Evolutionary conservation across 352 stramenopile genomes (phyloP).

Genomic region (Blastocystis sp.): DNA sequence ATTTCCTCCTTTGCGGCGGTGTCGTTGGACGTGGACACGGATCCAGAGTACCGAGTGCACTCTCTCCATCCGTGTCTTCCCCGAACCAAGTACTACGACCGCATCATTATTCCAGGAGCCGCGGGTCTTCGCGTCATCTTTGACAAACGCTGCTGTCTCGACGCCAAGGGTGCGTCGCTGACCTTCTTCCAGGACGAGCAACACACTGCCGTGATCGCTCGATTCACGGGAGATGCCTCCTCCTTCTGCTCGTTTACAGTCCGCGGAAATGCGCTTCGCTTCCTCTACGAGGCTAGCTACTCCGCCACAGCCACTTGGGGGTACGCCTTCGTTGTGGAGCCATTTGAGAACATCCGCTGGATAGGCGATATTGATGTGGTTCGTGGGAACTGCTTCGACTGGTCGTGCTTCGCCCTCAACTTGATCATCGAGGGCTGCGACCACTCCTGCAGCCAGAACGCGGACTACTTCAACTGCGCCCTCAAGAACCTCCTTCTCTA

Average conservation of each 20-base stretch:
- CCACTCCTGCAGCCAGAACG: not conserved
- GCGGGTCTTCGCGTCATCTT: conserved; percentile 32
- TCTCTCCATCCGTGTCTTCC: conserved; percentile 26
- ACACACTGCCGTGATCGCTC: not conserved
- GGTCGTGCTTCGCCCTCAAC: conserved; percentile 20
- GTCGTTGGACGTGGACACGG: no score
- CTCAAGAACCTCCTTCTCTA: conserved; percentile 12
- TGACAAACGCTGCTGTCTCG: conserved; percentile 11
- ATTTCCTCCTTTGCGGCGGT: not conserved
- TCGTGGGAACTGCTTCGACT: conserved; percentile 22
- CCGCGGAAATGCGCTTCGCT: conserved; percentile 12
- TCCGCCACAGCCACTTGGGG: not conserved
- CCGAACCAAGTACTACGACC: conserved; percentile 32
- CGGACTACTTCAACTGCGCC: not conserved
- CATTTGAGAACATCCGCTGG: conserved; percentile 49
- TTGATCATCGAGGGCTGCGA: conserved; percentile 37
- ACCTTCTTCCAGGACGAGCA: conserved; percentile 45
- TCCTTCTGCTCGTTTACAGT: conserved; percentile 44
- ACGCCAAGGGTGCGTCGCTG: not conserved
- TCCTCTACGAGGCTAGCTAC: not conserved
- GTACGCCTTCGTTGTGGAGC: conserved; percentile 46
- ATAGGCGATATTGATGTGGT: not conserved
- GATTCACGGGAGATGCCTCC: conserved; percentile 4
- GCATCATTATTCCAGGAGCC: conserved; percentile 2
- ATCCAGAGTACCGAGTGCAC: not conserved